Evolutionary conservation across 2,329 filamentous ascomycete genomes (phyloP).

Genomic region (Sphaerulina musiva): DNA sequence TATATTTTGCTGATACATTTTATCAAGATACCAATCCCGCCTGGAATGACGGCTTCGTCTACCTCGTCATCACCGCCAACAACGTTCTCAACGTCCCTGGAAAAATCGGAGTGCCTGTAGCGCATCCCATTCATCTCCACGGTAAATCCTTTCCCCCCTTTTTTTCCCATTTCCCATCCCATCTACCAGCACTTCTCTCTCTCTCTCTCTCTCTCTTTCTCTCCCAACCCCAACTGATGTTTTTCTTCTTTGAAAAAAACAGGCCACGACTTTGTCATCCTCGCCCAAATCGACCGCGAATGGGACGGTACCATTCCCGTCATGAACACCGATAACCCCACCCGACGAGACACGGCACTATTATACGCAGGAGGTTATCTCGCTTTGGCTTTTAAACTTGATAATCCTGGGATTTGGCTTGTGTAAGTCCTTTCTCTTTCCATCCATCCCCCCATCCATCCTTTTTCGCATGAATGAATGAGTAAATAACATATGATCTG

Average conservation of each 20-base stretch:
- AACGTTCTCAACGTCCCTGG: conserved; percentile 13
- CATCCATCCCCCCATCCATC: too few relatives aligned
- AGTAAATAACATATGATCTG: too few relatives aligned
- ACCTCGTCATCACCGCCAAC: conserved; percentile 26
- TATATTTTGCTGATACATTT: background rate
- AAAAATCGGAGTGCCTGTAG: conserved; percentile 16
- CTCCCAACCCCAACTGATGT: too few relatives aligned
- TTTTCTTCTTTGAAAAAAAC: too few relatives aligned
- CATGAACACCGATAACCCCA: conserved; percentile 39
- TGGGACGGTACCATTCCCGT: conserved; percentile 26
- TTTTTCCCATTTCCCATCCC: too few relatives aligned
- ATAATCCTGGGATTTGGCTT: conserved; percentile 48
- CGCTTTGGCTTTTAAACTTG: conserved; percentile 44
- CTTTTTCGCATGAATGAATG: background rate
- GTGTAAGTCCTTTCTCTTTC: conserved; percentile 29
- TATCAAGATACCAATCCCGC: conserved; percentile 9
- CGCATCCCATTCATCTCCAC: conserved; percentile 30
- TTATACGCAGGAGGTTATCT: conserved; percentile 43
- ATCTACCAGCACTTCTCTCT: too few relatives aligned
- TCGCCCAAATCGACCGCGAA: conserved; percentile 19
- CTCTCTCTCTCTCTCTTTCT: too few relatives aligned
- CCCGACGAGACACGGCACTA: conserved; percentile 44
- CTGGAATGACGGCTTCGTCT: conserved; percentile 26
- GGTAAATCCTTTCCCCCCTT: background rate
- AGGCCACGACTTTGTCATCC: conserved; percentile 32